phyloP scores from a whole-genome alignment of 2,329 filamentous ascomycete species.

The Aureobasidium sp. region DNA sequence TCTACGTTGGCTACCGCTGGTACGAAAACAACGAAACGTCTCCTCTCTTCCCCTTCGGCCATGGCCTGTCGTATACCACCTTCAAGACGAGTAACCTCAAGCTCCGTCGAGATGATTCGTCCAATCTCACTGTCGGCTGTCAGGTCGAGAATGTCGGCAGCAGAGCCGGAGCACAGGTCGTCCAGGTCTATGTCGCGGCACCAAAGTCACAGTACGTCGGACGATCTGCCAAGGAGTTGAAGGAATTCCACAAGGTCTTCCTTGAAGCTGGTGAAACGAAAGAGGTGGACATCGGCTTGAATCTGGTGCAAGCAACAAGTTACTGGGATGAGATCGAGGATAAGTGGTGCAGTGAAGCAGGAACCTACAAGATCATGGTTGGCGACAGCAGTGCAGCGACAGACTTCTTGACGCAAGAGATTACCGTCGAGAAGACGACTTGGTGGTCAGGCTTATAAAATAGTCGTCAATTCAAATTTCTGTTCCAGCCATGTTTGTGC shows the following conservation, averaged over 20 bases:
- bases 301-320: slow-evolving; percentile 52
- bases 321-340: slow-evolving; percentile 62
- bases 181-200: slow-evolving; percentile 59
- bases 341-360: slow-evolving; percentile 41
- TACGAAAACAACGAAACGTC: slow-evolving; percentile 64
- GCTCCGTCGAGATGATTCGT: neutral
- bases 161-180: slow-evolving; percentile 51
- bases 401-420: neutral
- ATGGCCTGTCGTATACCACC: slow-evolving; percentile 67
- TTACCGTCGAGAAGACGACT: neutral
- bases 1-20: slow-evolving; percentile 78
- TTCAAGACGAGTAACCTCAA: slow-evolving; percentile 35
- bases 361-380: neutral
- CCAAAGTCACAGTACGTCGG: slow-evolving; percentile 49
- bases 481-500: no score
- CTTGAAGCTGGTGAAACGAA: slow-evolving; percentile 50
- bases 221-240: slow-evolving; percentile 60
- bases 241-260: slow-evolving; percentile 57
- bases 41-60: slow-evolving; percentile 75
- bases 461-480: no score
- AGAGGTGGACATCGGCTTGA: slow-evolving; percentile 46
- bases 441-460: neutral
- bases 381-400: neutral
- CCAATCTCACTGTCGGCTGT: neutral
- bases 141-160: slow-evolving; percentile 49